Conservation (phyloP, 2,329 filamentous ascomycete genomes). For the Venturia carpophila region DNA sequence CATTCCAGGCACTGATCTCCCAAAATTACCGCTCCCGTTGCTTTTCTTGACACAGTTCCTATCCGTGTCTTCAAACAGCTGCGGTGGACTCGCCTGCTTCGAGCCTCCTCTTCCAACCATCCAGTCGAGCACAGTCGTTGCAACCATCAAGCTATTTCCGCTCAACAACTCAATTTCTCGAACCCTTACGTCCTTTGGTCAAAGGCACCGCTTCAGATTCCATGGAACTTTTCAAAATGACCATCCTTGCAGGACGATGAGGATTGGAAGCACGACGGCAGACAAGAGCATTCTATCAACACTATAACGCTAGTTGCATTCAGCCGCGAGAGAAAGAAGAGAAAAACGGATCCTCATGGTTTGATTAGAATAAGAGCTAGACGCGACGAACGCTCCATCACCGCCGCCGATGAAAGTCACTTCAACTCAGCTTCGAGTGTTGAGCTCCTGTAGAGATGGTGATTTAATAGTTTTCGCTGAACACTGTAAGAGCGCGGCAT, state of each 20-base stretch:
- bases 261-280: not conserved
- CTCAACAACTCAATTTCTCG: constrained; percentile 9
- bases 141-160: not conserved
- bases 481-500: too few species aligned
- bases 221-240: not conserved
- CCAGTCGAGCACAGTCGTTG: constrained; percentile 11
- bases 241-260: constrained; percentile 9
- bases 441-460: too few species aligned
- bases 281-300: not conserved
- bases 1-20: not conserved
- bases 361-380: too few species aligned
- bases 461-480: too few species aligned
- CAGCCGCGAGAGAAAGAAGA: too few species aligned
- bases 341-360: too few species aligned
- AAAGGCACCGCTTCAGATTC: not conserved
- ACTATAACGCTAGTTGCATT: too few species aligned
- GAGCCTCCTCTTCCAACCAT: not conserved
- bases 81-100: not conserved
- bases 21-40: not conserved
- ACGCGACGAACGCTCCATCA: too few species aligned
- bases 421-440: too few species aligned
- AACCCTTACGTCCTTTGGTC: not conserved
- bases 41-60: too few species aligned
- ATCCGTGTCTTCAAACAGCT: not conserved
- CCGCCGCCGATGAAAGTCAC: too few species aligned